Conservation (phyloP, 2,329 filamentous ascomycete genomes). For the Didymella pinodella region DNA sequence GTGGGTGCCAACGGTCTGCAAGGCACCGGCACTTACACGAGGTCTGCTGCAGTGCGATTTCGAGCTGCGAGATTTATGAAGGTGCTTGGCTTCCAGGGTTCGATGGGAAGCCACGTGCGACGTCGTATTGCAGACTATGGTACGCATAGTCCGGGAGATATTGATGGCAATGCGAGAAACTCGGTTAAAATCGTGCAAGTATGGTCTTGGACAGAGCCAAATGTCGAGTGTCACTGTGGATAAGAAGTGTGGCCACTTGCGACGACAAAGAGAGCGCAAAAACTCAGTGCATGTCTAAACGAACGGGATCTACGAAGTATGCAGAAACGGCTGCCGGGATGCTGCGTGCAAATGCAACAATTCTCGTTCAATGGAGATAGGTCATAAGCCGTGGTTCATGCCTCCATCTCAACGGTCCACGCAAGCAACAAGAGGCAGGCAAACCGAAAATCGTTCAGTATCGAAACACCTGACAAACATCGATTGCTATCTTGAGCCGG, state of each 20-base stretch:
- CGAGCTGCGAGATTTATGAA: background rate
- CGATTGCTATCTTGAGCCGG: slow-evolving; percentile 1
- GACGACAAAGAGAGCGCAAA: background rate
- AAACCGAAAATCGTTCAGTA: slow-evolving; percentile 5
- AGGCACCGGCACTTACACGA: slow-evolving; percentile 18
- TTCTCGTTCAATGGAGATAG: background rate
- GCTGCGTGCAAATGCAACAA: background rate
- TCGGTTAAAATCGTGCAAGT: background rate
- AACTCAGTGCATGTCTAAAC: background rate
- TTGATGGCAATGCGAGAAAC: background rate
- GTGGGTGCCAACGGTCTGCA: slow-evolving; percentile 14
- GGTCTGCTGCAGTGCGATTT: slow-evolving; percentile 1
- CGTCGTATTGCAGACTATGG: background rate
- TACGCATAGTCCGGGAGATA: slow-evolving; percentile 7
- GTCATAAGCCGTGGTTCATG: slow-evolving; percentile 5
- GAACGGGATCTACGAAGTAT: slow-evolving; percentile 2
- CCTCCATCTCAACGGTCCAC: slow-evolving; percentile 1
- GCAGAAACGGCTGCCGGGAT: slow-evolving; percentile 4
- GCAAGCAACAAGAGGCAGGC: slow-evolving; percentile 4
- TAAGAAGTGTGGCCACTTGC: background rate
- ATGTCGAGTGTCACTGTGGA: background rate
- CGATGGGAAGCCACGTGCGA: slow-evolving; percentile 12
- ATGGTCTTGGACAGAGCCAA: background rate
- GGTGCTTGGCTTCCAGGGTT: slow-evolving; percentile 8
- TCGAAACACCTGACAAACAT: background rate